Percentiles rank a stretch among this genome's conserved stretches.
These are phyloP conservation scores for Zygnema cylindricum DNA, from an alignment of 139 green algal genomes.

Conservation along the genomic window DNA sequence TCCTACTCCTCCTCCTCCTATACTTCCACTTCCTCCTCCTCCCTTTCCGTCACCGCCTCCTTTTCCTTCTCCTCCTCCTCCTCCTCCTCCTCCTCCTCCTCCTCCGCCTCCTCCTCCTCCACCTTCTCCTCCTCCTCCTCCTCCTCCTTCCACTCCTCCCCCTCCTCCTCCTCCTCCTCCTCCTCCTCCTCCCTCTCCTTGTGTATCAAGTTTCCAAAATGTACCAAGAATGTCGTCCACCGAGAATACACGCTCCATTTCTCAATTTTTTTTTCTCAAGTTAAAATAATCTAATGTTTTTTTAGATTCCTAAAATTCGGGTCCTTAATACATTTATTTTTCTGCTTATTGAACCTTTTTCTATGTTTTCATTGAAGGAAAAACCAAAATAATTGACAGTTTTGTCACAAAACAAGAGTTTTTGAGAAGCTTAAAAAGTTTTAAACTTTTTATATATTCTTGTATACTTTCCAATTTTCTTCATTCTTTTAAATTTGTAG, in stretches of 20 bases:
- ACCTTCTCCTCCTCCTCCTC: not conserved
- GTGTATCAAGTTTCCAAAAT: slow-evolving; percentile 59
- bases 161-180: too few species aligned
- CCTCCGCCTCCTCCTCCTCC: not conserved
- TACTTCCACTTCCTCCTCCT: not conserved
- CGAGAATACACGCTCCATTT: slow-evolving; percentile 56
- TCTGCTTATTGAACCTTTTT: not conserved
- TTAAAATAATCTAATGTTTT: not conserved
- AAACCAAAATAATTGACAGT: not conserved
- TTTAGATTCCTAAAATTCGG: not conserved
- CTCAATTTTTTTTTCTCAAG: not conserved
- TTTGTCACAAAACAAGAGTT: slow-evolving; percentile 1
- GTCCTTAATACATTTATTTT: slow-evolving; percentile 3
- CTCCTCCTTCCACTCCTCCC: not conserved
- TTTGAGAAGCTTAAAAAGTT: not conserved
- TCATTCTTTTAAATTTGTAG: not conserved
- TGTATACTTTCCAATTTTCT: not conserved
- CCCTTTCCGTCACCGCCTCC: too few species aligned
- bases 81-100: not conserved
- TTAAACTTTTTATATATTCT: not conserved
- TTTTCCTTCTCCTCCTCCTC: too few species aligned
- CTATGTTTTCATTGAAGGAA: not conserved
- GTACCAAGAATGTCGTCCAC: slow-evolving; percentile 62
- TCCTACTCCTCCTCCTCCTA: not conserved
- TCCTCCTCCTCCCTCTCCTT: slow-evolving; percentile 1